Evolutionary conservation across 2,329 filamentous ascomycete genomes (phyloP), one percentile per base, ranked within the genome.

Genomic region (Dryadomyces quercivorus): DNA sequence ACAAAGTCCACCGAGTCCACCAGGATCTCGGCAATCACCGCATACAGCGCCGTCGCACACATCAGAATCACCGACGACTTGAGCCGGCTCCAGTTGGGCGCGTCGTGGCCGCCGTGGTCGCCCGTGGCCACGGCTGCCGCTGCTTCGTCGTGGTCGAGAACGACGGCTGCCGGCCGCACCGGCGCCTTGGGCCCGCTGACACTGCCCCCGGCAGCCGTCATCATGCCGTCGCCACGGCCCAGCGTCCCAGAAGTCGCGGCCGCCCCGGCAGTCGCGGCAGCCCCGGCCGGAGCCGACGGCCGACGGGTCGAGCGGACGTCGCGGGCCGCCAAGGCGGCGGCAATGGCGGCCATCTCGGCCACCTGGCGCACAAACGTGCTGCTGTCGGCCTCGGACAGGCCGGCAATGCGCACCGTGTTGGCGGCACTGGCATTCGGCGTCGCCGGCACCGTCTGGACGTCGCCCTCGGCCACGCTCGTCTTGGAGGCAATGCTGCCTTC

Each of bases 1-100:
- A 98, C 92, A n/a, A 93, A 88, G 65, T 98, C 94, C 1, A 98
- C 94, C 0, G 92, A 97, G 67, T 95, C 88, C 45, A 98, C 94
- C 6, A 98, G 73, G 53, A 98, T 96, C 69, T 98, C 93, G 8
- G 93, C 93, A 66, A 98, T 95, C 42, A 97, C 74, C n/a, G 94
- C 93, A 66, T 98, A 98, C 13, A 95, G 77, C 15, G 97, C 64
- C 0, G 93, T 98, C 3, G 94, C 92, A 1, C 82, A 85, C 60
- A 97, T 81, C 13, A 98, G 75, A 56, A 98, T 92, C 49, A 96
- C 75, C 2, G 89, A 79, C 74, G 89, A 95, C 78, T 97, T 97
- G 53, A 78, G 80, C 58, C 90, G 84, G 63, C 92, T 88, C 93
- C 93, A 98, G 67, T 98, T 98, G 5, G 93, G 93, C n/a, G 93